Evolutionary conservation across 116 monocot genomes (phyloP), one percentile per base, ranked within the genome.

Genomic region (Phalaenopsis hybrid): DNA sequence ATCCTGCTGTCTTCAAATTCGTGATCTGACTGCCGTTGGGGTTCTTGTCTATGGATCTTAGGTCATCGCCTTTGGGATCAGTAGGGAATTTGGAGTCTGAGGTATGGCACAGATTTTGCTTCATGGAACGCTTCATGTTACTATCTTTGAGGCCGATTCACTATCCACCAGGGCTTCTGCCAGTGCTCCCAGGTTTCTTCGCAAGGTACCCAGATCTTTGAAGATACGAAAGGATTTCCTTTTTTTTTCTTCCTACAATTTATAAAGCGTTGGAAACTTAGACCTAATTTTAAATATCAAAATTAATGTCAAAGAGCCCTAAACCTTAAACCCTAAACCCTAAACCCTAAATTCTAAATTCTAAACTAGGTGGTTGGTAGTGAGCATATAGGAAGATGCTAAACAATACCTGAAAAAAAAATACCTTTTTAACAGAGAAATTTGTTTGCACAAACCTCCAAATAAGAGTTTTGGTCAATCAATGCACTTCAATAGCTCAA

Each of bases 101-200:
- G 63, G 43, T 16, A 84, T 84, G 84, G 84, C 84, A 44, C 79
- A 58, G 48, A 84, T 84, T 74, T 84, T 84, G 48, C 84, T 84
- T 28, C 84, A 84, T 48, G 84, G 84, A 17, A 84, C 84, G 18
- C 79, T 84, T 49, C 84, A 84, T 41, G 84, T 59, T 20, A 84
- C 84, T 15, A 79, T 84, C 13, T 84, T 44, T 52, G 84, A 84
- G 75, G 84, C 84, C 5, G 79, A 84, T 31, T 84, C 84, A 74
- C 49, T 82, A 20, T 16, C 59, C 21, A 12, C 45, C 20, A 43
- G 79, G 23, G 15, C 57, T 44, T 59, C 79, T 72, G 82, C 48
- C 44, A 70, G 74, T 44, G 74, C 74, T 84, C 79, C 74, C 31
- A 75, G 55, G 46, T 84, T 84, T 57, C n/a, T 84, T 37, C 84